Evolutionary conservation across 495 filamentous ascomycete genomes (phyloP), one percentile per base, ranked within the genome.

Genomic region (Penicillium riverlandense): DNA sequence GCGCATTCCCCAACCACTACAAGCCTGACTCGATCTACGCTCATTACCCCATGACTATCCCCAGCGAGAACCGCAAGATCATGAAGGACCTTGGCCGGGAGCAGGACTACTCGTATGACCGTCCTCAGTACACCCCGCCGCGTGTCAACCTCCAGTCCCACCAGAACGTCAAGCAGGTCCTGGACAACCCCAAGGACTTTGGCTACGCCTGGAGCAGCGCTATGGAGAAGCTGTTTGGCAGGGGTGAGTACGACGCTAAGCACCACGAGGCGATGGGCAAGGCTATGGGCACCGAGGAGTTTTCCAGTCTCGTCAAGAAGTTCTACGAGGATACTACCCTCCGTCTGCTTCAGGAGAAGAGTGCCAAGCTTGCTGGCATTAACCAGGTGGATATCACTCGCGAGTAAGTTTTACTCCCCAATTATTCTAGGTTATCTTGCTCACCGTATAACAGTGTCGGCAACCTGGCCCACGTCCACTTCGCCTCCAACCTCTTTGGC

Each of bases 31-130:
- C 85, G 1, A 80, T 90, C 45, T 94, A 92, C 47, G 86, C 86
- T n/a, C 85, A 89, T 53, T 92, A 86, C 56, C 88, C 88, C 5
- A 85, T 95, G 78, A 88, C 85, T 6, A 81, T 85, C 16, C 84
- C 85, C 8, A 53, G 63, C 29, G 88, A 92, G 61, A 92, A 85
- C 52, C 62, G 69, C 34, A 80, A 78, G 53, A 91, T 94, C 49
- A 74, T 84, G 57, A 85, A 80, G 52, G 66, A 75, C 41, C 77
- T 94, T n/a, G 78, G 79, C 37, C 74, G 79, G 38, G 84, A 78
- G 41, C 70, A 82, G 30, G 70, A 88, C 45, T 94, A 87, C 63
- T 81, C 79, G 50, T 95, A 76, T 40, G 79, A 82, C 12, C 68
- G 71, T 0, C 88, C 88, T 2, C 55, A 62, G 0, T 74, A 68